Conservation (phyloP, 2,329 filamentous ascomycete species). For the Raffaelea arxii region DNA sequence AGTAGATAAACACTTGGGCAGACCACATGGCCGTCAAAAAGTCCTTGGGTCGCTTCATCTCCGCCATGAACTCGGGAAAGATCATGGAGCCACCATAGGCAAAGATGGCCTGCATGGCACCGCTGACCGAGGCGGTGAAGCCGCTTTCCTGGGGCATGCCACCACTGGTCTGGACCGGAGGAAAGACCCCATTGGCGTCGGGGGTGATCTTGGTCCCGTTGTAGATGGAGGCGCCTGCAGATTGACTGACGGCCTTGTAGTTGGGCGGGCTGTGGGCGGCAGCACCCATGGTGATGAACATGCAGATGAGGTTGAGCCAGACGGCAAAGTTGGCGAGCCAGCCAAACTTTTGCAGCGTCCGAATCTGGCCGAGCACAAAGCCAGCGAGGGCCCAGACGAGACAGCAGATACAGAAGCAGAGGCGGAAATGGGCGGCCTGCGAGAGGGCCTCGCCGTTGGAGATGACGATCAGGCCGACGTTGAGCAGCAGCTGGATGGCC, state of each 20-base stretch:
- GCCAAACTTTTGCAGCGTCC: conserved; percentile 42
- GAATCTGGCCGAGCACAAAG: conserved; percentile 44
- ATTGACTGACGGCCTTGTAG: conserved; percentile 24
- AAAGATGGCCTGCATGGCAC: conserved; percentile 44
- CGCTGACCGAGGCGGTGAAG: conserved; percentile 36
- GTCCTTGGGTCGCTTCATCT: conserved; percentile 34
- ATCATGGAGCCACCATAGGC: conserved; percentile 50
- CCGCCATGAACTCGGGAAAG: conserved; percentile 47
- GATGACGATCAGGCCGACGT: conserved; percentile 42
- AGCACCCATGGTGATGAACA: conserved; percentile 46
- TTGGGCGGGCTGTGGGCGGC: conserved; percentile 39
- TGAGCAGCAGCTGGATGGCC: conserved; percentile 37
- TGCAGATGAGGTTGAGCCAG: conserved; percentile 44
- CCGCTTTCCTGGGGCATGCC: conserved; percentile 30
- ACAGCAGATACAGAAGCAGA: conserved; percentile 44
- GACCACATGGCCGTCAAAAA: conserved; percentile 32
- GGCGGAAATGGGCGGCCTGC: conserved; percentile 35
- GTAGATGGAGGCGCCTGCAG: conserved; percentile 19
- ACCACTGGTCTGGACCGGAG: conserved; percentile 27
- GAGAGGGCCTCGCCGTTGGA: conserved; percentile 43
- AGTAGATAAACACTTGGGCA: conserved; percentile 32
- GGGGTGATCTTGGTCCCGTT: conserved; percentile 21
- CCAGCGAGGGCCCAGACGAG: conserved; percentile 40
- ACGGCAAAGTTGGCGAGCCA: conserved; percentile 47
- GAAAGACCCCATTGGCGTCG: conserved; percentile 20